A percentile compares a stretch with the other conserved stretches of the same genome.
These are phyloP conservation scores for Sclerotinia borealis DNA, from an alignment of 2,329 filamentous ascomycete species.

Conservation along the genomic window DNA sequence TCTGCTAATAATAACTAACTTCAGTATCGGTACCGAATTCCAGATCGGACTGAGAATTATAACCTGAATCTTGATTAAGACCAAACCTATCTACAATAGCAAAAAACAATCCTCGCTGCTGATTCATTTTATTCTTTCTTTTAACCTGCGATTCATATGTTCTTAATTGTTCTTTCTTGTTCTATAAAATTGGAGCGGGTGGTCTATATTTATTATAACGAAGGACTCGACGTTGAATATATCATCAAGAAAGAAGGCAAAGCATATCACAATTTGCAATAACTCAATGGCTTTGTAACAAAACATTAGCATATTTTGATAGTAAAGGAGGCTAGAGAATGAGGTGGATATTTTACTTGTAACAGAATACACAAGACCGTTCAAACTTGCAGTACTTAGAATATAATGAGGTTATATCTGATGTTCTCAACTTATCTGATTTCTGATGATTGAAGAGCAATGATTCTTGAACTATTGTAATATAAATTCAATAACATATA, in stretches of 20 bases:
- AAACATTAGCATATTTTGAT: neutral
- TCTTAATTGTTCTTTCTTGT: neutral
- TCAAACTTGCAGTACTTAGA: neutral
- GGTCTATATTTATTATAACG: neutral
- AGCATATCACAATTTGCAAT: neutral
- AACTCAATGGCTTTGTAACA: neutral
- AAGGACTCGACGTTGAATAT: neutral
- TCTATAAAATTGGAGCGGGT: neutral
- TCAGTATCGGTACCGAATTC: slow-evolving; percentile 16
- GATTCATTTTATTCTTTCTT: slow-evolving; percentile 7
- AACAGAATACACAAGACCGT: neutral
- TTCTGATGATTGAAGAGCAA: neutral
- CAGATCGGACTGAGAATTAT: slow-evolving; percentile 3
- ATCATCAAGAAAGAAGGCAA: neutral
- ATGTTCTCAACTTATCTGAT: neutral
- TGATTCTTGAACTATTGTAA: neutral
- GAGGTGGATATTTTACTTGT: neutral
- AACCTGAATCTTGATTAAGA: neutral
- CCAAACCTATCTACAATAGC: neutral
- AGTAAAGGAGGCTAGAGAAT: neutral
- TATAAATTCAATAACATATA: neutral
- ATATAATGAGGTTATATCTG: neutral
- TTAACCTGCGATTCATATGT: slow-evolving; percentile 3
- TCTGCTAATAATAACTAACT: slow-evolving; percentile 17
- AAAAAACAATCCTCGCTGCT: neutral